Percentiles rank a stretch among this genome's conserved stretches.
These are phyloP conservation scores for Debaryomyces sp. DNA, from an alignment of 1,139 yeast species.

Conservation along the genomic window DNA sequence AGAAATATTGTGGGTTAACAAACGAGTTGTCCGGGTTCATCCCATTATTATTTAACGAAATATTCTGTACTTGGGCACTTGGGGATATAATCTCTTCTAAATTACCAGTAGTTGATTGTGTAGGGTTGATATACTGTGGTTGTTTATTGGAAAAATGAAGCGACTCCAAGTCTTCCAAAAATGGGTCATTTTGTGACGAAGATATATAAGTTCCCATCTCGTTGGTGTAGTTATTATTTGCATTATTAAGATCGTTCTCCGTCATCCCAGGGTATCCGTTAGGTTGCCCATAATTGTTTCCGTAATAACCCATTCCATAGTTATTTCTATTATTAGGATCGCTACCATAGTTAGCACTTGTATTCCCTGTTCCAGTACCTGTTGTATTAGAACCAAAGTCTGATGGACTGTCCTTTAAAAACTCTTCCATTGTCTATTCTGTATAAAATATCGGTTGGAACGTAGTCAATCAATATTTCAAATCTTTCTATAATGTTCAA, in stretches of 20 bases:
- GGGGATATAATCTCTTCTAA: slow-evolving; percentile 45
- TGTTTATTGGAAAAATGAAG: slow-evolving; percentile 19
- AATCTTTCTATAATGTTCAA: background rate
- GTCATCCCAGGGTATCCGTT: slow-evolving; percentile 17
- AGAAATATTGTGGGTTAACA: slow-evolving; percentile 45
- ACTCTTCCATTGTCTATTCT: slow-evolving; percentile 34
- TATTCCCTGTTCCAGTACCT: background rate
- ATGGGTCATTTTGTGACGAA: slow-evolving; percentile 36
- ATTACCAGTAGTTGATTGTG: slow-evolving; percentile 24
- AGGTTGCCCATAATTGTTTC: slow-evolving; percentile 5
- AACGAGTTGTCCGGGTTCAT: slow-evolving; percentile 22
- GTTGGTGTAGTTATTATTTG: slow-evolving; percentile 12
- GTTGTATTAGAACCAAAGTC: slow-evolving; percentile 17
- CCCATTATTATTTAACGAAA: slow-evolving; percentile 16
- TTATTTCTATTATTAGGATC: slow-evolving; percentile 5
- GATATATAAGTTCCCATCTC: slow-evolving; percentile 6
- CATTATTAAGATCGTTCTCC: slow-evolving; percentile 18
- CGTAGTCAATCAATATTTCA: background rate
- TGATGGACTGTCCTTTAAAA: slow-evolving; percentile 41
- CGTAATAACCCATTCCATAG: slow-evolving; percentile 3
- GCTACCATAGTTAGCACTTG: slow-evolving; percentile 1
- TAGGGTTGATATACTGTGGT: slow-evolving; percentile 19
- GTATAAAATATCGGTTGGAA: background rate
- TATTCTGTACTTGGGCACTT: slow-evolving; percentile 10
- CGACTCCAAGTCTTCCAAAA: slow-evolving; percentile 37